Evolutionary conservation across 441 rosid species (phyloP), one percentile per base, ranked within the genome.

Genomic region (Euphorbia celastroides): DNA sequence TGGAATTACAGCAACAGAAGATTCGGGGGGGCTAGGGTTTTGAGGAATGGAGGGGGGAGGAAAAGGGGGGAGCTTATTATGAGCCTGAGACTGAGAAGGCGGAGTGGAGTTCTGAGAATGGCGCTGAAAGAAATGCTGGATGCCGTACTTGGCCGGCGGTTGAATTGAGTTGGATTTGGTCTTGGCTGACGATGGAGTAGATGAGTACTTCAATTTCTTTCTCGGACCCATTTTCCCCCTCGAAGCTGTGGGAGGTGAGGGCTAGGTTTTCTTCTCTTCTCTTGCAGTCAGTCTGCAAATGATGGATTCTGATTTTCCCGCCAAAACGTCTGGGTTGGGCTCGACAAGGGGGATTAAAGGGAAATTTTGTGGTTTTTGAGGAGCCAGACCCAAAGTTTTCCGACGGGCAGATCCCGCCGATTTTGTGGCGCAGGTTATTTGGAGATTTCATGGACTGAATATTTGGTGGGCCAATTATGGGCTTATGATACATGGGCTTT

Each of bases 61-160:
- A 1, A 14, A 52, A 16, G 3, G 30, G 46, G 27, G 23, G 44
- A 6, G 32, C 3, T 48, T 20, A 0, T 22, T 20, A 28, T 59
- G 32, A 31, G 59, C 51, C 52, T 60, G 66, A 34, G 38, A 3
- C 55, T 61, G 63, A 55, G 50, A 64, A 22, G 50, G n/a, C 28
- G 44, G n/a, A n/a, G 28, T 68, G 38, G 78, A 57, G 61, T 82
- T 83, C 62, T 84, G 93, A 60, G 92, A 70, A 71, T 86, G 99
- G 74, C 93, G 92, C 51, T 72, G 84, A 83, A 95, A 95, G 84
- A 92, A 84, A 80, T 87, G 98, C 68, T 90, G 93, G 78, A 95
- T 95, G 31, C 97, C 96, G 48, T 86, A 83, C 82, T 76, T 87
- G 59, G 88, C 70, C 32, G 91, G 71, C 4, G 60, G 68, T 32